Conservation (phyloP, 2,329 filamentous ascomycete species). For the Fusarium sp. region DNA sequence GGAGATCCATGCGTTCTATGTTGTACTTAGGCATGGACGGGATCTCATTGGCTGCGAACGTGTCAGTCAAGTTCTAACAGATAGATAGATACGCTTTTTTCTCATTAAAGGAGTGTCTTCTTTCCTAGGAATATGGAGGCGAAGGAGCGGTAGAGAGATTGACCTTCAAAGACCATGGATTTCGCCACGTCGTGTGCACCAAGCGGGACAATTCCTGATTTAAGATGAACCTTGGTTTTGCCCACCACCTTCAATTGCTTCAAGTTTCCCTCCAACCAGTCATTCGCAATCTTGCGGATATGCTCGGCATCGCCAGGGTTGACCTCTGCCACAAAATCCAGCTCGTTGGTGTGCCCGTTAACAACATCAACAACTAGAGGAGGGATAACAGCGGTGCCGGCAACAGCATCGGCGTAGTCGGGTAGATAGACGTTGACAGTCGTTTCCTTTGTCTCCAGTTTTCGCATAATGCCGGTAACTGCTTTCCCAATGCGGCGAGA, state of each 20-base stretch:
- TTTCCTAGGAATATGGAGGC: conserved; percentile 70
- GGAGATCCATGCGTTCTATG: conserved; percentile 82
- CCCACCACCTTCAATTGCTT: conserved; percentile 77
- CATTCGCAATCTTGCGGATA: conserved; percentile 83
- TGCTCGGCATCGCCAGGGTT: conserved; percentile 80
- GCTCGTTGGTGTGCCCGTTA: conserved; percentile 78
- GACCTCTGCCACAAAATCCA: conserved; percentile 84
- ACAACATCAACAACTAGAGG: conserved; percentile 79
- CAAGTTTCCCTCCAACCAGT: conserved; percentile 86
- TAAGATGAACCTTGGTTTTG: conserved; percentile 77
- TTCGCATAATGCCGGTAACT: conserved; percentile 81
- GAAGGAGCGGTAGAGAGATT: conserved; percentile 74
- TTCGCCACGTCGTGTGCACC: conserved; percentile 82
- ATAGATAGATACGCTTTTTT: conserved; percentile 31
- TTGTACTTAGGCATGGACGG: conserved; percentile 84
- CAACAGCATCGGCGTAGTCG: conserved; percentile 79
- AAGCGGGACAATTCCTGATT: conserved; percentile 81
- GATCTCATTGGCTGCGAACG: conserved; percentile 70
- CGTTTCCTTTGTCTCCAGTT: conserved; percentile 79
- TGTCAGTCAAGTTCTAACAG: conserved; percentile 46
- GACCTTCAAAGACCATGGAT: conserved; percentile 84
- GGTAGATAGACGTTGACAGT: conserved; percentile 83
- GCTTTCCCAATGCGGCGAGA: conserved; percentile 81
- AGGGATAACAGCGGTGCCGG: conserved; percentile 83
- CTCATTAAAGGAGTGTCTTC: conserved; percentile 58